Evolutionary conservation across 768 basidiomycete genomes (phyloP), one percentile per base, ranked within the genome.

Genomic region (Suillus spraguei): DNA sequence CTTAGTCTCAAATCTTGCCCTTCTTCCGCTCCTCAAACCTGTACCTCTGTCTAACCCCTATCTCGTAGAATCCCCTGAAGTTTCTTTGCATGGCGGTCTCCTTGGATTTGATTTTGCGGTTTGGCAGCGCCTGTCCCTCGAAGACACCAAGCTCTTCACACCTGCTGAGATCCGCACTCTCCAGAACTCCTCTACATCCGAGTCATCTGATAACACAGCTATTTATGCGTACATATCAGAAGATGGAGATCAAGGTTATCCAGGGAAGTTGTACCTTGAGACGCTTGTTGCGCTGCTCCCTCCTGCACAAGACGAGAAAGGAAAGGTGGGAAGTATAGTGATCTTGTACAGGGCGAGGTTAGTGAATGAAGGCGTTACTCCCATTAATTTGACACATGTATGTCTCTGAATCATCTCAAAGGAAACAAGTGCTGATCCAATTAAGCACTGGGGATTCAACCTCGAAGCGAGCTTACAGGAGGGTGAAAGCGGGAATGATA

Each of bases 401-500:
- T 42, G 81, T 64, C 3, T 62, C 36, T 24, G 49, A 64, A 50
- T 61, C 53, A 35, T 64, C 42, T 32, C 32, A n/a, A 16, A 22
- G 62, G 52, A 52, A 55, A 24, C 5, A 35, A 33, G 46, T 56
- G 50, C 10, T 55, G 56, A 54, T 44, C 44, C 50, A 59, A 61
- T 60, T 55, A 63, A 92, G 89, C 90, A 92, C 72, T 92, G 90
- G 89, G 91, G 90, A 35, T 92, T 91, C 79, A 92, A 92, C 69
- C 82, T 92, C 13, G 87, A 90, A 39, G 90, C 88, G 1, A 91
- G 89, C 68, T 76, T 88, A 47, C 70, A 78, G 46, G 70, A 75
- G 8, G 79, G 76, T 7, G 68, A 16, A 16, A 28, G 14, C 24
- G 47, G 47, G 47, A 49, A 74, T 3, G 81, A 83, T 39, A 71